A percentile compares a stretch with the other conserved stretches of the same genome.
phyloP scores from a whole-genome alignment of 1,284 basidiomycete species.

The Malassezia dermatis region DNA sequence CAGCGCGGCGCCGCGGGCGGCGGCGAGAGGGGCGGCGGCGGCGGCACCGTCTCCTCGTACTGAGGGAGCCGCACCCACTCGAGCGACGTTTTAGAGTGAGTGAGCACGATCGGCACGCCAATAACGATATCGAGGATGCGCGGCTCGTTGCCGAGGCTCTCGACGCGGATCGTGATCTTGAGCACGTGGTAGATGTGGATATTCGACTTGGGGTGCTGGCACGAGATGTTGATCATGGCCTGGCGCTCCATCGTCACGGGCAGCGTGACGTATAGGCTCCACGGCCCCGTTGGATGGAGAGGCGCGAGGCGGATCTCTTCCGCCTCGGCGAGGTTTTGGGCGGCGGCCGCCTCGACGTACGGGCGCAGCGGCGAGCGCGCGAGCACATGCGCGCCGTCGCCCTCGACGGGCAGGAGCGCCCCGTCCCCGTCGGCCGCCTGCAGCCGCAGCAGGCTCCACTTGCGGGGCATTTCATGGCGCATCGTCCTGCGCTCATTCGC shows the following conservation, averaged over 20 bases:
- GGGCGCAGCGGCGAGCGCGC: conserved; percentile 50
- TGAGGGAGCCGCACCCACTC: conserved; percentile 41
- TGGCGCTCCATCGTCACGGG: conserved; percentile 38
- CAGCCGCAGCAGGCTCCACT: conserved; percentile 61
- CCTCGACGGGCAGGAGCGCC: conserved; percentile 60
- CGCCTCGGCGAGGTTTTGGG: conserved; percentile 26
- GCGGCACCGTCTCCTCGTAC: conserved; percentile 21
- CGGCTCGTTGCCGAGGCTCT: conserved; percentile 39
- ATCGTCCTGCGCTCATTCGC: conserved; percentile 54
- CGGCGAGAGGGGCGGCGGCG: conserved; percentile 1
- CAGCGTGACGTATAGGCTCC: conserved; percentile 51
- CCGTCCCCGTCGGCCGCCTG: conserved; percentile 54
- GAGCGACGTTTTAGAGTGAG: conserved; percentile 32
- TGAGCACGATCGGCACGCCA: conserved; percentile 61
- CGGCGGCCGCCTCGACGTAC: conserved; percentile 27
- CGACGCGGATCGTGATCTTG: conserved; percentile 73
- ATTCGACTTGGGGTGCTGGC: conserved; percentile 69
- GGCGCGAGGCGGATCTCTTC: conserved; percentile 48
- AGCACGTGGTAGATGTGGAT: conserved; percentile 68
- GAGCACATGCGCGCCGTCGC: conserved; percentile 50
- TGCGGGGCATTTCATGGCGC: conserved; percentile 63
- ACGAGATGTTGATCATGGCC: conserved; percentile 62
- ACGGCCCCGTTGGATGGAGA: conserved; percentile 54
- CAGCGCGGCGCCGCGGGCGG: background rate
- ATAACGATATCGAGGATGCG: conserved; percentile 75